phyloP scores from a whole-genome alignment of 345 rosid species.

The Dovyalis caffra region DNA sequence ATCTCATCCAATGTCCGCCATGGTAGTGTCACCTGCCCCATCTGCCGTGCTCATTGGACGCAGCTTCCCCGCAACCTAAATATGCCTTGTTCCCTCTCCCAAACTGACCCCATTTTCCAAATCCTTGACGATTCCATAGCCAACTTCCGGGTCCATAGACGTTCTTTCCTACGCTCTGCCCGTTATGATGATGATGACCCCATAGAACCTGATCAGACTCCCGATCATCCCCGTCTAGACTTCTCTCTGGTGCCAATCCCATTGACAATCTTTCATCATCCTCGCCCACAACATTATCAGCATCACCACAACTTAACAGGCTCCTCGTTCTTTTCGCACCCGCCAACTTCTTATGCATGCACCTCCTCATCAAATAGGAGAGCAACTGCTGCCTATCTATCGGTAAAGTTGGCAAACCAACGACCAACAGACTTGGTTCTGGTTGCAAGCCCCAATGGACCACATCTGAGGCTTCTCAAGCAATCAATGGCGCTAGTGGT shows the following conservation, averaged over 20 bases:
- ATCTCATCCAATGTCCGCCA: slow-evolving; percentile 86
- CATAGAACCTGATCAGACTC: slow-evolving; percentile 47
- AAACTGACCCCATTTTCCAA: slow-evolving; percentile 59
- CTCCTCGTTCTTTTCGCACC: slow-evolving; percentile 32
- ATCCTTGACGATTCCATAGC: slow-evolving; percentile 80
- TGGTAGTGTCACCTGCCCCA: slow-evolving; percentile 83
- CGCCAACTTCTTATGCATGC: slow-evolving; percentile 28
- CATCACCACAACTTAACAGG: slow-evolving; percentile 5
- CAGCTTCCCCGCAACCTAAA: slow-evolving; percentile 74
- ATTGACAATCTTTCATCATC: slow-evolving; percentile 35
- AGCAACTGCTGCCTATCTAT: slow-evolving; percentile 49
- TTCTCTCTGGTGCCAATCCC: slow-evolving; percentile 50
- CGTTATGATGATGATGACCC: slow-evolving; percentile 88
- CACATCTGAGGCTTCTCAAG: slow-evolving; percentile 73
- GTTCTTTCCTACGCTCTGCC: slow-evolving; percentile 70
- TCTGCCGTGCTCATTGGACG: slow-evolving; percentile 91
- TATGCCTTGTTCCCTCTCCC: slow-evolving; percentile 49
- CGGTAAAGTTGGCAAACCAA: slow-evolving; percentile 56
- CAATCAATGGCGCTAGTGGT: slow-evolving; percentile 80
- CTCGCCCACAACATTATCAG: slow-evolving; percentile 21
- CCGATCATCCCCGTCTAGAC: slow-evolving; percentile 49
- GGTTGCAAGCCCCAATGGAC: slow-evolving; percentile 76
- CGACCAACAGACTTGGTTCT: slow-evolving; percentile 66
- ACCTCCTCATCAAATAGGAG: slow-evolving; percentile 30
- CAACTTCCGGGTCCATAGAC: slow-evolving; percentile 68